Conservation (phyloP, 345 rosid species). For the Heritiera littoralis region DNA sequence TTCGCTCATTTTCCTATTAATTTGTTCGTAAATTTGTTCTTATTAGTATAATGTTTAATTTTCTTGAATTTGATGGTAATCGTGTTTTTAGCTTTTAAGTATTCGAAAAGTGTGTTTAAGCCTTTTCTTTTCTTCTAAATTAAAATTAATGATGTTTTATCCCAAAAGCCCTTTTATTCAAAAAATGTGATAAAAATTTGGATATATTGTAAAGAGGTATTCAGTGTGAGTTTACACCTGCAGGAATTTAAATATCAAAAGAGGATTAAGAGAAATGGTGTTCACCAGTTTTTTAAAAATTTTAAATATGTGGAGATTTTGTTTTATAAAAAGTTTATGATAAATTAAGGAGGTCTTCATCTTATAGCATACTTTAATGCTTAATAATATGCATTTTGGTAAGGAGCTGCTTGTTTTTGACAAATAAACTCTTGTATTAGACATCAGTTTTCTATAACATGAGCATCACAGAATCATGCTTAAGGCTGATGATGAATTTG, state of each 20-base stretch:
- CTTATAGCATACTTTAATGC: neutral
- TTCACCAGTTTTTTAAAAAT: neutral
- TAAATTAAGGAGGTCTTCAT: neutral
- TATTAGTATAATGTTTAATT: slow-evolving; percentile 5
- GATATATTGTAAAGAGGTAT: neutral
- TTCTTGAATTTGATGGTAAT: neutral
- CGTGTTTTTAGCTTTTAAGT: neutral
- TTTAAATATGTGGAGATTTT: neutral
- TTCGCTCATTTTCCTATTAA: slow-evolving; percentile 18
- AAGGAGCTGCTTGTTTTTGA: neutral
- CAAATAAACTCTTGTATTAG: neutral
- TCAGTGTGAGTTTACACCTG: neutral
- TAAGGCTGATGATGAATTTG: neutral
- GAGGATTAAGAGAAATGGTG: neutral
- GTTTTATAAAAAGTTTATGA: neutral
- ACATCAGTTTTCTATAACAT: neutral
- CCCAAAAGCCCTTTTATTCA: neutral
- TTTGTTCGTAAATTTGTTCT: neutral
- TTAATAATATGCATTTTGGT: neutral
- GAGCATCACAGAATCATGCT: neutral
- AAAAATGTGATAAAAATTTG: neutral
- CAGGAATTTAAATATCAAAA: neutral
- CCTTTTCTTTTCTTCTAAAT: neutral
- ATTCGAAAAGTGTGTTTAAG: neutral
- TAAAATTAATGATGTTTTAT: neutral